Conservation (phyloP, 768 basidiomycete species). For the Xanthoconium stramineum region DNA sequence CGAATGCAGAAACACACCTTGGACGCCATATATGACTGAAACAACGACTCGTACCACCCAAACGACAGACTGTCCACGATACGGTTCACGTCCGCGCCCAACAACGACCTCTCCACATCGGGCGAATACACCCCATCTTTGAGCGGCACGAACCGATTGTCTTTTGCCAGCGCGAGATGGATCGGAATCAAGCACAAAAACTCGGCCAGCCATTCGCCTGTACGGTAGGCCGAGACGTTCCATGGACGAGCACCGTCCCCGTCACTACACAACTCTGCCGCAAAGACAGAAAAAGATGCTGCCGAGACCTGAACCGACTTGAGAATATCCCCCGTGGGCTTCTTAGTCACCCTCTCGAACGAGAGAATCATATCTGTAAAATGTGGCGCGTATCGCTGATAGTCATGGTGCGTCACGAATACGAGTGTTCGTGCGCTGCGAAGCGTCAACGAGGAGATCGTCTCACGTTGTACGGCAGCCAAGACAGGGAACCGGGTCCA, state of each 20-base stretch:
- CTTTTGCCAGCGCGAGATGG: conserved; percentile 55
- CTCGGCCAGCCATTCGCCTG: conserved; percentile 63
- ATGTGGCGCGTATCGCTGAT: conserved; percentile 37
- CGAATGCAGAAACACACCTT: conserved; percentile 34
- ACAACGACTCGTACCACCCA: conserved; percentile 65
- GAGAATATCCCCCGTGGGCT: conserved; percentile 48
- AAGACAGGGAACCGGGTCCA: conserved; percentile 62
- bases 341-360: conserved; percentile 50
- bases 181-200: conserved; percentile 62
- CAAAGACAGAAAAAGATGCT: conserved; percentile 29
- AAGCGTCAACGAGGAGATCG: conserved; percentile 34
- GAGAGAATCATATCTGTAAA: conserved; percentile 42
- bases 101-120: conserved; percentile 47
- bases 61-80: conserved; percentile 55
- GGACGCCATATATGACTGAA: conserved; percentile 57
- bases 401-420: conserved; percentile 42
- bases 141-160: conserved; percentile 60
- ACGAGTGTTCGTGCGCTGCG: conserved; percentile 36
- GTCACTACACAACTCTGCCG: conserved; percentile 6
- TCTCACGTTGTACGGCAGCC: conserved; percentile 47
- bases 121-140: conserved; percentile 55
- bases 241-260: conserved; percentile 10
- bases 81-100: conserved; percentile 55
- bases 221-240: conserved; percentile 38
- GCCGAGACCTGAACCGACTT: conserved; percentile 36